Evolutionary conservation across 352 stramenopile genomes (phyloP), one percentile per base, ranked within the genome.

Genomic region (Pilasporangium apinafurcum): DNA sequence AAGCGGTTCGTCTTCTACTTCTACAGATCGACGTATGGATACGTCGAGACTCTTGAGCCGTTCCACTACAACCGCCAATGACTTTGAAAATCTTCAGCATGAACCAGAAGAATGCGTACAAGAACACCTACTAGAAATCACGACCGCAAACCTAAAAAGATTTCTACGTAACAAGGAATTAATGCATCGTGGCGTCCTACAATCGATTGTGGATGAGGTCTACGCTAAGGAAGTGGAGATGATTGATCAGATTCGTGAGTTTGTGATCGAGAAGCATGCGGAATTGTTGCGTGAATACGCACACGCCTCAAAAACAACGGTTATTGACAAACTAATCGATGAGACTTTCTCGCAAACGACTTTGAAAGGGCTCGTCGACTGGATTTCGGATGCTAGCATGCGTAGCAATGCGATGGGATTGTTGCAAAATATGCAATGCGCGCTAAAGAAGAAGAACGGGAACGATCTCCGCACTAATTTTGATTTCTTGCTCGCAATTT

Each of bases 381-480:
- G 32, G 32, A 37, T 37, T 8, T 18, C 32, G 32, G 32, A 37
- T 16, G 9, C 18, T 6, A 18, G 22, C 18, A 4, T 8, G 12
- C 32, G 12, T 14, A 37, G 4, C 32, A 14, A 37, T 16, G 32
- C 32, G 2, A 8, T 8, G 4, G 4, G 9, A 2, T 4, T 37
- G 32, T 4, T 37, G 1, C 3, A 7, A 4, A 18, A 37, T 14
- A 37, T 37, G 32, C 32, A 37, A 14, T 6, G 8, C 4, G 32
- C 32, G 2, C 32, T 37, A 4, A 4, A 37, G 32, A 37, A 14
- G 18, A 37, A 37, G 12, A 51, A 36, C 44, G 44, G 44, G 25
- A 51, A 51, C 44, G 44, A 16, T 21, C 17, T 51, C 20, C 44
- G 44, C 16, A 51, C 44, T 14, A 51, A 24, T 26, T 51, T 51